Evolutionary conservation across 1,284 basidiomycete species (phyloP).

Genomic region (Malassezia equina): DNA sequence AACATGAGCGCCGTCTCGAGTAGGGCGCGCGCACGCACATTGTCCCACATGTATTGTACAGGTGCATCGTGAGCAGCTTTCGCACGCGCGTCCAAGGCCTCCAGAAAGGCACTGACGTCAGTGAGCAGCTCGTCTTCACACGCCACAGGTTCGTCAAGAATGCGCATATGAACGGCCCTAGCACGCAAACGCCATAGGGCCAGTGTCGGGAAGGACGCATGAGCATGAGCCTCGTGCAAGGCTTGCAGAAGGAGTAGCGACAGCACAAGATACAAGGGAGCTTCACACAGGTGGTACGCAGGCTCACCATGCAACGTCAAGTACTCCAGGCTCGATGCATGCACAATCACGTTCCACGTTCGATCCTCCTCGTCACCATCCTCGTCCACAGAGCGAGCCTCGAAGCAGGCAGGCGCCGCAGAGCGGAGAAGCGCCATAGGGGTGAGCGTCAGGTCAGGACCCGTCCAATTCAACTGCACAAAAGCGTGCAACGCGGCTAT

Average conservation of each 20-base stretch:
- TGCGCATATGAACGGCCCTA: conserved; percentile 64
- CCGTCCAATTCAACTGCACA: conserved; percentile 92
- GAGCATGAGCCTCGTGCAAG: conserved; percentile 21
- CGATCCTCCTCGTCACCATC: conserved; percentile 44
- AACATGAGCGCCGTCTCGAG: conserved; percentile 73
- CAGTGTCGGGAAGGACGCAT: conserved; percentile 20
- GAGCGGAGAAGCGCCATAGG: conserved; percentile 47
- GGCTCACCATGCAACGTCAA: conserved; percentile 83
- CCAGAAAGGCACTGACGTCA: conserved; percentile 54
- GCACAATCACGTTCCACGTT: conserved; percentile 49
- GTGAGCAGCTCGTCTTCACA: conserved; percentile 54
- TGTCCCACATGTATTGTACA: conserved; percentile 49
- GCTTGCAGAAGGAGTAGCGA: conserved; percentile 62
- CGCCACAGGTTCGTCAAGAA: conserved; percentile 74
- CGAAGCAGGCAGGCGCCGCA: conserved; percentile 46
- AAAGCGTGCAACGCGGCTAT: conserved; percentile 78
- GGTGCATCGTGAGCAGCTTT: conserved; percentile 32
- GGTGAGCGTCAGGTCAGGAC: conserved; percentile 60
- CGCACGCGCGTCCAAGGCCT: conserved; percentile 40
- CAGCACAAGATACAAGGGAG: conserved; percentile 65
- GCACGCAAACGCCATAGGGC: conserved; percentile 66
- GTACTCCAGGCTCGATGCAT: conserved; percentile 60
- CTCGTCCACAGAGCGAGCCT: conserved; percentile 54
- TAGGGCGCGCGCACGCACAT: conserved; percentile 61
- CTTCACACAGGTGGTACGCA: conserved; percentile 76